Evolutionary conservation across 768 basidiomycete species (phyloP), one percentile per base, ranked within the genome.

Genomic region (Brasilioporus rufonigricans): DNA sequence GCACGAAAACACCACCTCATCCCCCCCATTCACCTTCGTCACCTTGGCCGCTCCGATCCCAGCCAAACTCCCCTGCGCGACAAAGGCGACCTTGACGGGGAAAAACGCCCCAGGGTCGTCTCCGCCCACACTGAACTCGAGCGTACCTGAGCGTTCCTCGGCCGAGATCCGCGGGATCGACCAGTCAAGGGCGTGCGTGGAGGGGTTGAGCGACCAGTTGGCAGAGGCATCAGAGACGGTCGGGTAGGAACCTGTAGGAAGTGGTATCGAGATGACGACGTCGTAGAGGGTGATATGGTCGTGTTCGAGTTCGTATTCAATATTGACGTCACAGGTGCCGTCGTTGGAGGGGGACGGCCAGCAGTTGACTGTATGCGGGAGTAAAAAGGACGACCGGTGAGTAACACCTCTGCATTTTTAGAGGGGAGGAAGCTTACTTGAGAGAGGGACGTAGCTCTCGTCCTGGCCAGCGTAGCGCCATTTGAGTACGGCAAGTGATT

Each of bases 231-330:
- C 85, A 3, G 88, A 79, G 38, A 94, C 87, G 11, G 86, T 88
- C 2, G 93, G 94, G 72, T 92, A 93, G 12, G 90, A 89, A 35
- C 92, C 92, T 44, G 83, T 69, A 6, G 95, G 95, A 44, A 98
- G 84, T 24, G 96, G 94, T 61, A 98, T 96, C 50, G 88, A 87
- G 57, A 98, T 92, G 59, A 84, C 78, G 23, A 95, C 82, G 68
- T 98, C 91, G 69, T 91, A 83, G 2, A 98, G 78, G 0, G 84
- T 83, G 50, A 98, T 73, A 45, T 79, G 80, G 58, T 89, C 81
- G 59, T 93, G 90, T 68, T 96, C 93, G 44, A 98, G 87, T 69
- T 98, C 95, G 67, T 97, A 98, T 72, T 98, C 97, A 58, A 98
- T 91, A 72, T 91, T 95, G 56, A 98, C 91, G 59, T 96, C 93